phyloP scores from a whole-genome alignment of 2,329 filamentous ascomycete genomes.

The Ophiognomonia clavigignenti-juglandacearum region DNA sequence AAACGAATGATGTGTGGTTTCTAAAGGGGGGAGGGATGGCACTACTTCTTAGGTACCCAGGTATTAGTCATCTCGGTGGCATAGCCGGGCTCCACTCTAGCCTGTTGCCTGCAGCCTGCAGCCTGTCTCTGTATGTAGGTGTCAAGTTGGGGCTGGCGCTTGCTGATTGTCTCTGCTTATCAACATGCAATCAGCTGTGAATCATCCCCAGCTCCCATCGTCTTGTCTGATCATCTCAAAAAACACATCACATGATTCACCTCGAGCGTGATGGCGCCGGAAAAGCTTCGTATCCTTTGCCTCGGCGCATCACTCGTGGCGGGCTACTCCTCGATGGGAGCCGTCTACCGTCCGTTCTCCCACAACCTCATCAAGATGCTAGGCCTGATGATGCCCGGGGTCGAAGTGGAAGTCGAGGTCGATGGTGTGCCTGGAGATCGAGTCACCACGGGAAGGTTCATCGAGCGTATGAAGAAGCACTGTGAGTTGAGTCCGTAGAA shows the following conservation, averaged over 20 bases:
- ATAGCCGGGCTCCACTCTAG: too few species aligned
- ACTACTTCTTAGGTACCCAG: too few species aligned
- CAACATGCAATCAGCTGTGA: too few species aligned
- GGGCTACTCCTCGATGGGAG: conserved; percentile 7
- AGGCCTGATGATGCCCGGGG: conserved; percentile 3
- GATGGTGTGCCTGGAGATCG: conserved; percentile 25
- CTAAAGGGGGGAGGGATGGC: too few species aligned
- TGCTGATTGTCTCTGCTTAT: too few species aligned
- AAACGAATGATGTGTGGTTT: too few species aligned
- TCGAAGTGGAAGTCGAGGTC: conserved; percentile 7
- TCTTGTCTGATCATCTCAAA: too few species aligned
- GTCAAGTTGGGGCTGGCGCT: too few species aligned
- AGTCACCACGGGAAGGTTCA: conserved; percentile 20
- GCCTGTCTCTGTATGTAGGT: too few species aligned
- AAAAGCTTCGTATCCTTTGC: conserved; percentile 9
- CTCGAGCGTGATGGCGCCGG: conserved; percentile 1
- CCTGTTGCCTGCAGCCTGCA: too few species aligned
- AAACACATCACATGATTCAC: not conserved
- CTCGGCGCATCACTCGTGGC: conserved; percentile 10
- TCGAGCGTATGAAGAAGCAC: conserved; percentile 20
- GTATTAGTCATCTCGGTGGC: too few species aligned
- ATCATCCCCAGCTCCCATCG: too few species aligned
- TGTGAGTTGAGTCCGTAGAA: conserved; percentile 17
- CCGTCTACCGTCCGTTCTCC: conserved; percentile 7
- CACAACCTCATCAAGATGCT: conserved; percentile 10